Evolutionary conservation across 192 early-diverging fungal species (phyloP).

Genomic region (Coemansia sp.): DNA sequence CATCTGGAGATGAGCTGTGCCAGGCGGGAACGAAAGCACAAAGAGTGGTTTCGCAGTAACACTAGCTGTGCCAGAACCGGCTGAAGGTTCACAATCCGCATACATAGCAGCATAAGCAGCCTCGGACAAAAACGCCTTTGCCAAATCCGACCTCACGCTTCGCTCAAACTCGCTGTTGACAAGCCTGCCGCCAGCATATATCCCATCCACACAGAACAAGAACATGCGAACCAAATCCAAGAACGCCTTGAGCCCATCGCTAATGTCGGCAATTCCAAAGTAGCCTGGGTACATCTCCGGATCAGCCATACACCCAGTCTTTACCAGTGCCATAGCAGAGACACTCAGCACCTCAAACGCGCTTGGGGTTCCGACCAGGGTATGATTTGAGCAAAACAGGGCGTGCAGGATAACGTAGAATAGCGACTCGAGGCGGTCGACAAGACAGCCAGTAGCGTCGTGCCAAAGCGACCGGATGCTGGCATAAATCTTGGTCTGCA

Average conservation of each 20-base stretch:
- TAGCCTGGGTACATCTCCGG: neutral
- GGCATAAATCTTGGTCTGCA: conserved; percentile 1
- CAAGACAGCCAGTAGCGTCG: neutral
- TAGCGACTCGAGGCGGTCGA: conserved; percentile 15
- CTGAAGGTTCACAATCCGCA: neutral
- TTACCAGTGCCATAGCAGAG: neutral
- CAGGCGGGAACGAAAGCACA: neutral
- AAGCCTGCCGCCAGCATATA: neutral
- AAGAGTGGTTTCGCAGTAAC: neutral
- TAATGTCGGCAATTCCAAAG: neutral
- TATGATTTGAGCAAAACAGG: neutral
- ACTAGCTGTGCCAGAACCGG: neutral
- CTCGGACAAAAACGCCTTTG: neutral
- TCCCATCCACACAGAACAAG: neutral
- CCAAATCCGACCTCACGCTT: neutral
- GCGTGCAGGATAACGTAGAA: conserved; percentile 15
- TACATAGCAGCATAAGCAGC: neutral
- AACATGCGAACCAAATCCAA: neutral
- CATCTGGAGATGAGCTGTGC: neutral
- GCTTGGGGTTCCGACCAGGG: neutral
- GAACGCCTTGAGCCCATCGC: neutral
- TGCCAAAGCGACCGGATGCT: conserved; percentile 10
- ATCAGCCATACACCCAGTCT: conserved; percentile 2
- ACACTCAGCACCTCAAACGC: neutral
- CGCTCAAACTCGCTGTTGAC: neutral